Evolutionary conservation across 257 asterid species (phyloP).

Genomic region (Scutellaria barbata): DNA sequence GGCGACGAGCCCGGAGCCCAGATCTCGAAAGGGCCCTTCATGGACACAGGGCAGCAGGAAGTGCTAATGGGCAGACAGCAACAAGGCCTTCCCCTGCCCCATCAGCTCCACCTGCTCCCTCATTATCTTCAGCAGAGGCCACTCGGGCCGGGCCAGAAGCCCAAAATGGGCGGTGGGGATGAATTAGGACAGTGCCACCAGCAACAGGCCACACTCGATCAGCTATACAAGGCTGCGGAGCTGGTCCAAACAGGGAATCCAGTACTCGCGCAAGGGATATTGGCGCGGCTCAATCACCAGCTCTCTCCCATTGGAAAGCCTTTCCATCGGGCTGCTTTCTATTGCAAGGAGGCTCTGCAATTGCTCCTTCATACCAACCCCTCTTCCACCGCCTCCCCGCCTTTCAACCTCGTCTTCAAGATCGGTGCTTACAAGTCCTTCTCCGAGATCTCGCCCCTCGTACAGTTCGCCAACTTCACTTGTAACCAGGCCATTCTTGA

Average conservation of each 20-base stretch:
- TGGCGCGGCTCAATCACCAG: slow-evolving; percentile 99
- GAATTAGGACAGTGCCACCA: slow-evolving; percentile 57
- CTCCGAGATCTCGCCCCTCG: slow-evolving; percentile 88
- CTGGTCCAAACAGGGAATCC: slow-evolving; percentile 81
- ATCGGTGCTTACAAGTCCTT: slow-evolving; percentile 87
- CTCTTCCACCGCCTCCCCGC: slow-evolving; percentile 47
- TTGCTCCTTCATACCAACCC: slow-evolving; percentile 50
- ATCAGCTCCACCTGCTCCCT: slow-evolving; percentile 65
- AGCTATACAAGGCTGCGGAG: slow-evolving; percentile 84
- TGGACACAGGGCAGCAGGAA: slow-evolving; percentile 61
- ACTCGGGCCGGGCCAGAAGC: slow-evolving; percentile 50
- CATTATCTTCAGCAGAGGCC: slow-evolving; percentile 60
- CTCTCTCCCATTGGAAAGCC: slow-evolving; percentile 97
- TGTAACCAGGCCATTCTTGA: slow-evolving; percentile 95
- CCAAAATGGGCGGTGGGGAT: slow-evolving; percentile 51
- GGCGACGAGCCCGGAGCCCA: slow-evolving; percentile 54
- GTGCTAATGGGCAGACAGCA: slow-evolving; percentile 46
- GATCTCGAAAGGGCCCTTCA: slow-evolving; percentile 49
- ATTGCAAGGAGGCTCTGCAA: slow-evolving; percentile 84
- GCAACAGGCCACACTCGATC: slow-evolving; percentile 72
- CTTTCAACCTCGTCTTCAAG: slow-evolving; percentile 73
- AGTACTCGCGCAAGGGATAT: slow-evolving; percentile 98
- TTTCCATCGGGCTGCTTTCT: slow-evolving; percentile 86
- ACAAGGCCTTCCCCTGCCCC: slow-evolving; percentile 42
- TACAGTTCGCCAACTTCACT: slow-evolving; percentile 83